Percentiles rank a stretch among this genome's conserved stretches.
phyloP scores from a whole-genome alignment of 1,284 basidiomycete genomes.

The Caloboletus firmus region DNA sequence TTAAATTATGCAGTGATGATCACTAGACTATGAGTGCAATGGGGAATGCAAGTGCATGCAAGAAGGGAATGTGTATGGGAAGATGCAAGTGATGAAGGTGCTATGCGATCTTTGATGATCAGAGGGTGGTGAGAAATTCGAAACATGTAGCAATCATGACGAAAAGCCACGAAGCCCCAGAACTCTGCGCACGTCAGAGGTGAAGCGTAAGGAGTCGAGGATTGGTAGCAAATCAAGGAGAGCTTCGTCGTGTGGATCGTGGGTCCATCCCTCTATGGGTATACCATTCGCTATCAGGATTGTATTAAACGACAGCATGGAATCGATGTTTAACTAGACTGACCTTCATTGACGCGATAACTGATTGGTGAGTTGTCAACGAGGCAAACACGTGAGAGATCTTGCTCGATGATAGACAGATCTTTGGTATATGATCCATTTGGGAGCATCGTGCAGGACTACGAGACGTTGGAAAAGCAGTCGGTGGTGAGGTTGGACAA shows the following conservation, averaged over 20 bases:
- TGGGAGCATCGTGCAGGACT: conserved; percentile 89
- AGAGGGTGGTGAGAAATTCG: conserved; percentile 3
- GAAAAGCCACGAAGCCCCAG: conserved; percentile 77
- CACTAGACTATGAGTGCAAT: conserved; percentile 33
- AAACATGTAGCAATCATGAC: conserved; percentile 24
- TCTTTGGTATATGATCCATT: conserved; percentile 97
- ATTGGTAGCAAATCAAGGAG: conserved; percentile 94
- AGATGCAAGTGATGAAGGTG: conserved; percentile 31
- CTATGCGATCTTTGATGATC: conserved; percentile 18
- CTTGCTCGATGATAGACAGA: conserved; percentile 81
- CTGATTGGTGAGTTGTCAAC: conserved; percentile 96
- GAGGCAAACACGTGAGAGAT: conserved; percentile 88
- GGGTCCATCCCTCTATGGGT: conserved; percentile 98
- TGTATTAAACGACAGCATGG: conserved; percentile 7
- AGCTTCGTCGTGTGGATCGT: conserved; percentile 96
- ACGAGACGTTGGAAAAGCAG: conserved; percentile 3
- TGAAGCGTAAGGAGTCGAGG: conserved; percentile 93
- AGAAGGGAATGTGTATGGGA: conserved; percentile 21
- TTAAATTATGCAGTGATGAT: conserved; percentile 39
- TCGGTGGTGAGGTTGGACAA: conserved; percentile 12
- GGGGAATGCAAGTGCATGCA: conserved; percentile 30
- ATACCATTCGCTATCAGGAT: conserved; percentile 83
- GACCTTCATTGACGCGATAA: conserved; percentile 91
- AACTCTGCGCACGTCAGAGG: conserved; percentile 90
- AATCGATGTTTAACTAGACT: conserved; percentile 29